Percentiles rank a stretch among this genome's conserved stretches.
These are phyloP conservation scores for Sordariomycetes sp. DNA, from an alignment of 2,329 filamentous ascomycete species.

Conservation along the genomic window DNA sequence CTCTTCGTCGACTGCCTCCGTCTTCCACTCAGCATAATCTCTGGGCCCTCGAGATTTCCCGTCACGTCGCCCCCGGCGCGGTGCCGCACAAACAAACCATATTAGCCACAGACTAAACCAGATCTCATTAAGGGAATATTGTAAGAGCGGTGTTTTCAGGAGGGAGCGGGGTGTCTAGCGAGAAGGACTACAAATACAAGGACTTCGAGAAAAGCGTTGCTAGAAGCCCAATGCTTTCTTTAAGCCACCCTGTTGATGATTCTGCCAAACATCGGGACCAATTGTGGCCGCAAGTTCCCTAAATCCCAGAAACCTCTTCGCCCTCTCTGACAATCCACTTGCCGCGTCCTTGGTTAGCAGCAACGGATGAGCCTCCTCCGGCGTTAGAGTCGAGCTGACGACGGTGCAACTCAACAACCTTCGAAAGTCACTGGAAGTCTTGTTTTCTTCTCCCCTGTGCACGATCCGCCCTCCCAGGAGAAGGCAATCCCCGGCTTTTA, in stretches of 20 bases:
- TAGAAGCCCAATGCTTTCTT: too few species aligned
- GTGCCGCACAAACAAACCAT: too few species aligned
- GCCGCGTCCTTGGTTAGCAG: not conserved
- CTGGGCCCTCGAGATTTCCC: too few species aligned
- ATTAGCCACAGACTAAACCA: too few species aligned
- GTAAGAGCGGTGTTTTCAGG: too few species aligned
- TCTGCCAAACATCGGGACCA: constrained; percentile 5
- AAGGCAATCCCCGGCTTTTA: constrained; percentile 7
- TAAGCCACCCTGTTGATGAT: not conserved
- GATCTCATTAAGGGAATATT: too few species aligned
- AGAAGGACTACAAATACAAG: too few species aligned
- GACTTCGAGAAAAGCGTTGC: too few species aligned
- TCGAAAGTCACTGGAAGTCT: constrained; percentile 5
- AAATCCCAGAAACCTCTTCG: constrained; percentile 7
- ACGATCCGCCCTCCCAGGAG: constrained; percentile 7
- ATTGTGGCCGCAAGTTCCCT: not conserved
- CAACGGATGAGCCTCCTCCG: constrained; percentile 7
- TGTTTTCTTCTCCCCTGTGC: constrained; percentile 7
- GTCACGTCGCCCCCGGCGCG: too few species aligned
- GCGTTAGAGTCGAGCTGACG: constrained; percentile 5
- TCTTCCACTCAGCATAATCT: too few species aligned
- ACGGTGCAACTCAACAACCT: constrained; percentile 7
- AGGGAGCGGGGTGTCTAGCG: too few species aligned
- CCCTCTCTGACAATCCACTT: constrained; percentile 4
- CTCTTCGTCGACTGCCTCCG: too few species aligned